Base-by-base conservation (phyloP, 2,329 filamentous ascomycete genomes). In the Fusarium agapanthi region DNA sequence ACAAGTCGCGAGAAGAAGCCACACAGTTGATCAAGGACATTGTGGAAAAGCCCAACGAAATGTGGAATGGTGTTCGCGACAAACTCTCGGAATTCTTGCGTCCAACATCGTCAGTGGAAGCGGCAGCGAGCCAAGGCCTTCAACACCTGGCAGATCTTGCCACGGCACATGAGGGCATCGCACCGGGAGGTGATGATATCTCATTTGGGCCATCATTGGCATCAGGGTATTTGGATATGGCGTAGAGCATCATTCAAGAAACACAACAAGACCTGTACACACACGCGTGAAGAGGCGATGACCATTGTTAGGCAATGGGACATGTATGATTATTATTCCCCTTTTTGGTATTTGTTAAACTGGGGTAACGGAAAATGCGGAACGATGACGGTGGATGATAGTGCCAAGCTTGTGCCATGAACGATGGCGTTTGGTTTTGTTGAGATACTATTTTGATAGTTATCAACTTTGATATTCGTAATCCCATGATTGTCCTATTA, bases 121-220 rank as follows among this genome's bases (percentile, higher is more conserved):
- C 80, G 28, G 81, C 83, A 53, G 85, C 82, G 59, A 89, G 84
- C 77, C 87, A 85, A 68, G 86, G 87, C 38, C 81, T 92, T 55
- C 89, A 92, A 79, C 89, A 88, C 67, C 82, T 92, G 14, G 90
- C 89, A 13, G 88, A 92, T 72, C 75, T 88, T 53, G 86, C 86
- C 12, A 87, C 86, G 10, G 85, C 84, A 12, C 82, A 82, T 34
- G 80, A 83, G 64, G 79, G 78, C 26, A 76, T 79, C 30, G 75
- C 77, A 13, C 75, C 72, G 11, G 80, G 73, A 41, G 74, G 69
- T 10, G 80, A 79, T 26, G 81, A 81, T 13, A 77, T 78, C 38
- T 71, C 79, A 11, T 79, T 80, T 65, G 80, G 79, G 18, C 77
- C 78, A 14, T 79, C 80, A 14, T 75, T 83, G 38, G 78, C 80